Base-by-base conservation (phyloP, 2,329 filamentous ascomycete species). In the Pestalotiopsis sp. region DNA sequence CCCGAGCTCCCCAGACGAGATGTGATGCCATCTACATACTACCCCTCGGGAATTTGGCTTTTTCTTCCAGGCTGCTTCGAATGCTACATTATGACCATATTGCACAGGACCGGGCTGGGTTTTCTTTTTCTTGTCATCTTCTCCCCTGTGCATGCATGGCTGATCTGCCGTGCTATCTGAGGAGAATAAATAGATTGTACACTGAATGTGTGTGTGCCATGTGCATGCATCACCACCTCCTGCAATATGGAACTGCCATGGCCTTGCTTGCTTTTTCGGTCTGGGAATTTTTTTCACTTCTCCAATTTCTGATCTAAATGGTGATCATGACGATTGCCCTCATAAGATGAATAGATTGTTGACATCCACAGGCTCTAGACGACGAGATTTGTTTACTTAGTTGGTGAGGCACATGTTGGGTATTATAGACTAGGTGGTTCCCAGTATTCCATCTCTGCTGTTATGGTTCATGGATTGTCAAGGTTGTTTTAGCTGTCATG, bases 381-480 rank as follows among this genome's bases (percentile, higher is more conserved):
- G 23, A 52, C 45, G 17, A 52, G 45, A n/a, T 20, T n/a, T 52
- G 20, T n/a, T 23, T 52, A 52, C 45, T 52, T 23, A 52, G 17
- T 52, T 52, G 45, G 45, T 20, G 17, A 52, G 45, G n/a, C 20
- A 52, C 20, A 52, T 52, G 17, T 36, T 17, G 20, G 45, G 45
- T 39, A 62, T 62, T 62, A 62, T 62, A 20, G 36, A 38, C 31
- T 62, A 36, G 27, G 27, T 59, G n/a, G 59, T 62, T 36, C 31
- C n/a, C 4, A 52, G n/a, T 23, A 52, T n/a, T 9, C 45, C 45
- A 52, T 52, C 20, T 52, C 45, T 20, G 41, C 59, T 23, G 59
- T 62, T 62, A 39, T 64, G 61, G 61, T 64, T 64, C 61, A 64
- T 64, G 62, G 41, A 36, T 58, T 23, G 31, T 36, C 23, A 66